Evolutionary conservation across 2,329 filamentous ascomycete genomes (phyloP).

Genomic region (Aspergillus caelatus): DNA sequence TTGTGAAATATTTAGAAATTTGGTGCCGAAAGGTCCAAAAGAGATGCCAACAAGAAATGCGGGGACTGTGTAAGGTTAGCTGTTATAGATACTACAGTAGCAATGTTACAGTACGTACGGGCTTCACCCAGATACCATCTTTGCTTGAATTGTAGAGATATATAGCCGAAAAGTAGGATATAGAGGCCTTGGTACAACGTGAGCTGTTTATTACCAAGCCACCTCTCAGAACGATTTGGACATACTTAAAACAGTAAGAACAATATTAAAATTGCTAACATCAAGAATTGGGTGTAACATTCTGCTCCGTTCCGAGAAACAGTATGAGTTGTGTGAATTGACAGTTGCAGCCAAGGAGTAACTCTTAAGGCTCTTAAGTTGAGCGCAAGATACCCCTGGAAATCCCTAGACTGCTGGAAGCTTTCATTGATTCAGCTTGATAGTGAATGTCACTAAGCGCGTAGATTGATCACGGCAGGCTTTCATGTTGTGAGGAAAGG

Average conservation of each 20-base stretch:
- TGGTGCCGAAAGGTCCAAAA: conserved; percentile 59
- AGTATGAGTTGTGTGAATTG: neutral
- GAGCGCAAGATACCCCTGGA: neutral
- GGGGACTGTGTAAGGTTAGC: conserved; percentile 48
- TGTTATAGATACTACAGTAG: neutral
- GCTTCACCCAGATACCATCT: conserved; percentile 45
- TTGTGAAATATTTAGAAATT: conserved; percentile 51
- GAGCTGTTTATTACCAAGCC: neutral
- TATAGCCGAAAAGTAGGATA: conserved; percentile 35
- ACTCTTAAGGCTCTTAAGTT: neutral
- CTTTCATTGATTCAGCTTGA: neutral
- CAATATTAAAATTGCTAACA: conserved; percentile 38
- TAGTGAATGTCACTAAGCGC: neutral
- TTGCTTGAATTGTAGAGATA: conserved; percentile 42
- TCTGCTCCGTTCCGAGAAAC: conserved; percentile 7
- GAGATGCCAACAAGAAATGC: conserved; percentile 58
- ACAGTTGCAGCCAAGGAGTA: neutral
- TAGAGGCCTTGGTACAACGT: conserved; percentile 32
- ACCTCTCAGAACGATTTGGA: neutral
- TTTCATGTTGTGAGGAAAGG: neutral
- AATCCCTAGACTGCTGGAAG: too few species aligned
- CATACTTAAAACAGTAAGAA: conserved; percentile 37
- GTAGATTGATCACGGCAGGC: neutral
- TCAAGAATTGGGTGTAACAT: conserved; percentile 42
- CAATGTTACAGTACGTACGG: conserved; percentile 25